Conservation (phyloP, 441 rosid species). For the Arabidopsis hybrid region DNA sequence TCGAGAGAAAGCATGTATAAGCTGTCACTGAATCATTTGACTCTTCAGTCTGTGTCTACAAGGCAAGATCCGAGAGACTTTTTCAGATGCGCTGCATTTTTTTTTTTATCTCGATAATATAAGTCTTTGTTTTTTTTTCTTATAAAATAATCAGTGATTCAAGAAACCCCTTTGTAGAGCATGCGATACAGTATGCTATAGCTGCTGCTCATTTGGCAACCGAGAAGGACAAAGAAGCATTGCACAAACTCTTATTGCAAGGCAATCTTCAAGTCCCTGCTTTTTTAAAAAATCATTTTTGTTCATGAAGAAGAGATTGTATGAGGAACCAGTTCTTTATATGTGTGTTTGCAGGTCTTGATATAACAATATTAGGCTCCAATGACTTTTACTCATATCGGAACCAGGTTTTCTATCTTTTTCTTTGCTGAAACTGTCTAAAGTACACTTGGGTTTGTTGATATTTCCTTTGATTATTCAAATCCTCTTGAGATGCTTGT, state of each 20-base stretch:
- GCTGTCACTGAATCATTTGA: slow-evolving; percentile 67
- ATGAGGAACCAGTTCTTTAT: slow-evolving; percentile 39
- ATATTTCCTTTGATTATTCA: background rate
- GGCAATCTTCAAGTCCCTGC: slow-evolving; percentile 52
- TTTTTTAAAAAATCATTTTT: slow-evolving; percentile 1
- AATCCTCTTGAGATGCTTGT: slow-evolving; percentile 12
- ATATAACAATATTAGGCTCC: slow-evolving; percentile 86
- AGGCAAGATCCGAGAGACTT: slow-evolving; percentile 58
- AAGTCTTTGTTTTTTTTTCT: background rate
- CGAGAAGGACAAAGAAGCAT: slow-evolving; percentile 57
- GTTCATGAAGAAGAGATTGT: slow-evolving; percentile 9
- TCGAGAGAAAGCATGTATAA: slow-evolving; percentile 85
- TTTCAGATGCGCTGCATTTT: slow-evolving; percentile 5
- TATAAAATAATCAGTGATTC: slow-evolving; percentile 64
- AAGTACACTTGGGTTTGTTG: slow-evolving; percentile 11
- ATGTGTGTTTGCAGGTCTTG: slow-evolving; percentile 76
- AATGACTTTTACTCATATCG: slow-evolving; percentile 99
- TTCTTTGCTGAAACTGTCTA: slow-evolving; percentile 12
- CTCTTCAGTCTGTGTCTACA: slow-evolving; percentile 68
- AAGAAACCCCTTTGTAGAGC: slow-evolving; percentile 91
- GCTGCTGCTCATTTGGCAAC: slow-evolving; percentile 79
- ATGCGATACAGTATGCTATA: slow-evolving; percentile 75
- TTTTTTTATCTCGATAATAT: background rate
- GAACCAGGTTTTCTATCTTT: slow-evolving; percentile 65
- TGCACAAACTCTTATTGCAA: slow-evolving; percentile 79